Base-by-base conservation (phyloP, 192 early-diverging fungal genomes). In the Backusella mclennaniae region DNA sequence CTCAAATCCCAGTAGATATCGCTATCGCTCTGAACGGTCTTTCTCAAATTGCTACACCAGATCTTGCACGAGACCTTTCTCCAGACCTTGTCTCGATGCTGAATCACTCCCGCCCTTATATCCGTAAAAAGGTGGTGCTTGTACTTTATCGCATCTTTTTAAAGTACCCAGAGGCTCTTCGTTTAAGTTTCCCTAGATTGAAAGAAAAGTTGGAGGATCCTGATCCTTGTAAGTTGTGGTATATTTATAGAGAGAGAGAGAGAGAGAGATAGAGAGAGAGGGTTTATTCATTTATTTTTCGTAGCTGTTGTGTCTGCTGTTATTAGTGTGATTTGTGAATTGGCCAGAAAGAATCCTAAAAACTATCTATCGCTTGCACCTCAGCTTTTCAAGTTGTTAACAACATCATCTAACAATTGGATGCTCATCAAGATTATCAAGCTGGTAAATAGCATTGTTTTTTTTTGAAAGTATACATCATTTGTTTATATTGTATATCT, bases 361-460 rank as follows among this genome's bases (percentile, higher is more conserved):
- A 94, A 92, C 76, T 99, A 98, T 82, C 84, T 99, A 26, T 92
- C 96, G 1, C 90, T 99, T 19, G 98, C 96, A 17, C 98, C 98
- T 6, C 93, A 96, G 70, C 87, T 99, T 3, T 99, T 96, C 81
- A 94, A 92, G 6, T 86, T 98, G 63, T 80, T 99, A 59, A 97
- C 92, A 7, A 91, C 91, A n/a, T 93, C 93, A 4, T 87, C 89
- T 17, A 98, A 99, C 84, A 99, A 98, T 80, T 99, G 98, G 98
- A 97, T 98, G 92, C 91, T 97, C n/a, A 99, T 99, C 84, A 99
- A 99, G 80, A 96, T 99, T 46, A 95, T 98, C 78, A 99, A 99
- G 83, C 85, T 99, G 82, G 94, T 95, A 87, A 73, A 9, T 41
- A 36, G 0, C 6, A 31, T 66, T 44, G 42, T 5, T 39, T 14